phyloP scores from a whole-genome alignment of 768 basidiomycete genomes.

The Lentinula boryana region DNA sequence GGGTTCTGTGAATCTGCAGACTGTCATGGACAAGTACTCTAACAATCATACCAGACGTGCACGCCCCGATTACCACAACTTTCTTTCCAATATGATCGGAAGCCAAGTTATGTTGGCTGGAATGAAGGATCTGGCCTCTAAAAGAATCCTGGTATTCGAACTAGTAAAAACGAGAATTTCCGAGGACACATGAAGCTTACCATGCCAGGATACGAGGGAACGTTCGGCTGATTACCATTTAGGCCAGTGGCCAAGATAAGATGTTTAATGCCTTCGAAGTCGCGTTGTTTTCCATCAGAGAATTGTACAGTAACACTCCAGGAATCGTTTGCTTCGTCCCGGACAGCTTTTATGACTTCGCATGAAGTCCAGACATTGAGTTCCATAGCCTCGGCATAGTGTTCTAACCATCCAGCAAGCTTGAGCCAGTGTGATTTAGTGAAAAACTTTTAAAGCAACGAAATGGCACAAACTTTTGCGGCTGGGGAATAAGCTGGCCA shows the following conservation, averaged over 20 bases:
- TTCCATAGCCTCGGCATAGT: constrained; percentile 53
- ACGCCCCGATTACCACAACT: constrained; percentile 63
- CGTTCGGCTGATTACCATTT: constrained; percentile 36
- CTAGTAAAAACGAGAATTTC: neutral
- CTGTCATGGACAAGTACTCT: neutral
- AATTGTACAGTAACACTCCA: constrained; percentile 41
- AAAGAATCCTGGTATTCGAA: constrained; percentile 27
- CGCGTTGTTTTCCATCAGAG: constrained; percentile 25
- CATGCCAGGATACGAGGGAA: constrained; percentile 39
- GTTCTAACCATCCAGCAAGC: constrained; percentile 66
- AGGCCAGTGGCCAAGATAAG: constrained; percentile 54
- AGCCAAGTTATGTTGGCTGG: constrained; percentile 42
- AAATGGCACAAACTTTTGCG: constrained; percentile 29
- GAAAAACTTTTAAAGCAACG: neutral
- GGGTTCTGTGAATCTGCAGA: neutral
- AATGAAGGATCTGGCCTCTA: constrained; percentile 50
- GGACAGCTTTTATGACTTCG: constrained; percentile 28
- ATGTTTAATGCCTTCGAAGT: constrained; percentile 36
- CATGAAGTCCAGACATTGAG: constrained; percentile 60
- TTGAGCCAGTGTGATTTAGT: constrained; percentile 13
- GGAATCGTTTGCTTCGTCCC: constrained; percentile 28
- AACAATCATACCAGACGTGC: constrained; percentile 41
- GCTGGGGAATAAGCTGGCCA: constrained; percentile 52
- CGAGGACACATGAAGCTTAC: constrained; percentile 14
- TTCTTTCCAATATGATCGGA: constrained; percentile 52